Evolutionary conservation across 495 filamentous ascomycete species (phyloP), one percentile per base, ranked within the genome.

Genomic region (Massariosphaeria phaeospora): DNA sequence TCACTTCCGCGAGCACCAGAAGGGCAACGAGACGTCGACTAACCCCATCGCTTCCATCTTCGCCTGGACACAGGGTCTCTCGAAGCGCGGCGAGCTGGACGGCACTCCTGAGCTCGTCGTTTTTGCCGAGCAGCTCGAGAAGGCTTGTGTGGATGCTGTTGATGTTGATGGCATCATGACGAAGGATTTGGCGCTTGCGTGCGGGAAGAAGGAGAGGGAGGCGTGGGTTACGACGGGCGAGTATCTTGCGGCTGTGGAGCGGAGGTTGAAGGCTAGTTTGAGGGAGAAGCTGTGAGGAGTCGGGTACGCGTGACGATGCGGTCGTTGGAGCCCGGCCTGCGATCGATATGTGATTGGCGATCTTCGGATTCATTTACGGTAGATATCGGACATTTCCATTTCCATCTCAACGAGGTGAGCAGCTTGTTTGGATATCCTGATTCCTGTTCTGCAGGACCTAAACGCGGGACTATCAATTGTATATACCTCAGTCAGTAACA

Each of bases 21-120:
- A 94, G 75, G 93, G 93, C 69, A 79, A 82, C 59, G 89, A 94
- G 73, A 98, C 93, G 45, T 96, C 90, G 43, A 98, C 93, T 58
- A 98, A 98, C 82, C 93, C 93, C 49, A 96, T 98, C 61, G 93
- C 93, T 57, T 91, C 86, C 64, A 96, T 98, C 73, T 98, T 96
- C 72, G 93, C 93, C 63, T 98, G 93, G 93, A 97, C 93, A 43
- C 85, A 93, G 38, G 93, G 93, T 55, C 77, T 98, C n/a, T 75
- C 87, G 44, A 89, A 96, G 76, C 84, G 93, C 58, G 93, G 91
- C 47, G 83, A 85, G 73, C 77, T 98, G 46, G 93, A 98, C 73
- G 74, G 79, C 12, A 96, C 89, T 48, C 89, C 89, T 9, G 91
- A 95, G 48, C 75, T 97, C 13, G 82, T 94, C 18, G 75, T 84